Percentiles rank a stretch among this genome's conserved stretches.
phyloP scores from a whole-genome alignment of 2,329 filamentous ascomycete species.

The Colletotrichum sojae region DNA sequence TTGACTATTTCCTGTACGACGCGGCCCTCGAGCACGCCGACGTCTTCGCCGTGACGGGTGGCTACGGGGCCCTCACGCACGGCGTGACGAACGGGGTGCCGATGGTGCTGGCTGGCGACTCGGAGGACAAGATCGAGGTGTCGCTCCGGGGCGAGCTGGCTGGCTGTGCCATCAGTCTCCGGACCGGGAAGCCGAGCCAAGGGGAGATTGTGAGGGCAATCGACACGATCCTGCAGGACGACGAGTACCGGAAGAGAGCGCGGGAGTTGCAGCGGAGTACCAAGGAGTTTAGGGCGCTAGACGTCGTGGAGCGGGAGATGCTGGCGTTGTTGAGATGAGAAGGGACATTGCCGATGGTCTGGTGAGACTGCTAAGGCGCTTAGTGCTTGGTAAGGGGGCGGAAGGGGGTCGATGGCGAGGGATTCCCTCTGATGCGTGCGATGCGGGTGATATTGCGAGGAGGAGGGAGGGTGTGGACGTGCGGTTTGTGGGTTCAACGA shows the following conservation, averaged over 20 bases:
- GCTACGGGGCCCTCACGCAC: conserved; percentile 63
- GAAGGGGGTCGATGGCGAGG: not conserved
- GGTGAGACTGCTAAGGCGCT: conserved; percentile 1
- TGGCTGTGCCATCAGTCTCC: conserved; percentile 61
- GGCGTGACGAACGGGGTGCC: conserved; percentile 61
- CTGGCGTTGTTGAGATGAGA: conserved; percentile 18
- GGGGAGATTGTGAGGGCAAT: conserved; percentile 49
- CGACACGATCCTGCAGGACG: conserved; percentile 48
- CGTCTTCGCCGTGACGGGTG: conserved; percentile 64
- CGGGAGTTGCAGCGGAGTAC: conserved; percentile 41
- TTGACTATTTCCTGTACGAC: conserved; percentile 64
- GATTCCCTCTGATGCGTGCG: not conserved
- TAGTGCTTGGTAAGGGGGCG: not conserved
- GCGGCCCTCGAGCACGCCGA: conserved; percentile 58
- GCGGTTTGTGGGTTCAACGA: conserved; percentile 11
- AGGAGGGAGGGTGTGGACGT: not conserved
- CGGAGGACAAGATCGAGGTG: conserved; percentile 56
- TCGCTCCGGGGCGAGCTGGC: conserved; percentile 56
- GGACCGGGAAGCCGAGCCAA: conserved; percentile 49
- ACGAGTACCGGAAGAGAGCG: conserved; percentile 48
- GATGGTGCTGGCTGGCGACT: conserved; percentile 60
- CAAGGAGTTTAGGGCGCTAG: not conserved
- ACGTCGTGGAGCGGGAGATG: conserved; percentile 8
- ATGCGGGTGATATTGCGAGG: conserved; percentile 15
- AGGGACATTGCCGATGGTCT: not conserved